These are phyloP conservation scores for Endoconidiophora laricicola DNA, from an alignment of 2,329 filamentous ascomycete genomes.

Conservation along the genomic window DNA sequence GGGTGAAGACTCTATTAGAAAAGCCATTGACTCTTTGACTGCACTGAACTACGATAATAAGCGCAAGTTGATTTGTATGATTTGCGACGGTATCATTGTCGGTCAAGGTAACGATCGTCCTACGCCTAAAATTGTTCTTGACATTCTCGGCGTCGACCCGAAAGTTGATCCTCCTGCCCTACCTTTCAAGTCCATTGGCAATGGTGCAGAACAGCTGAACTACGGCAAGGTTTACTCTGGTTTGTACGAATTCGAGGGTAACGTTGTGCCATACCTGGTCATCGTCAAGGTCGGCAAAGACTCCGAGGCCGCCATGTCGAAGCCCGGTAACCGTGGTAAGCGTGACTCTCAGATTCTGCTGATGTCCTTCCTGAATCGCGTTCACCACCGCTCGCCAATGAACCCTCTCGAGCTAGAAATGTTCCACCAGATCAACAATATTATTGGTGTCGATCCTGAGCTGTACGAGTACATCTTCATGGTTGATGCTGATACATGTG, in stretches of 20 bases:
- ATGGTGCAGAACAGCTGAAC: constrained; percentile 82
- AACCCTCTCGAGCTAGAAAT: constrained; percentile 91
- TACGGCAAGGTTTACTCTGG: constrained; percentile 98
- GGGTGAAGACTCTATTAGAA: constrained; percentile 84
- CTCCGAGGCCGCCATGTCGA: constrained; percentile 76
- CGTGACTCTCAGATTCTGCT: constrained; percentile 92
- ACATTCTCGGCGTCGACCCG: constrained; percentile 91
- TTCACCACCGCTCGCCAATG: constrained; percentile 89
- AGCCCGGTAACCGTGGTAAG: constrained; percentile 95
- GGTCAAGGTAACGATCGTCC: constrained; percentile 91
- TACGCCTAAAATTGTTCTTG: constrained; percentile 92
- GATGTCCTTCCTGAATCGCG: constrained; percentile 95
- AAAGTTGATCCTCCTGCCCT: constrained; percentile 90
- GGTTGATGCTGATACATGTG: constrained; percentile 94
- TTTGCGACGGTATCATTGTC: constrained; percentile 94
- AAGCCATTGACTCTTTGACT: constrained; percentile 85
- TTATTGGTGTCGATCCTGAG: constrained; percentile 94
- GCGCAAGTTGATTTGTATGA: constrained; percentile 86
- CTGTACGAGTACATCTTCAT: constrained; percentile 94
- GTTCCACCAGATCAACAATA: constrained; percentile 98
- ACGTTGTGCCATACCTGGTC: constrained; percentile 90
- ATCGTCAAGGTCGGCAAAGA: constrained; percentile 96
- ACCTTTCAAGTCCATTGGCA: constrained; percentile 83
- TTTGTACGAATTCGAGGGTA: constrained; percentile 92
- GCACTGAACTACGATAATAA: constrained; percentile 97